Conservation (phyloP, 192 early-diverging fungal genomes). For the Rhizophagus clarus region DNA sequence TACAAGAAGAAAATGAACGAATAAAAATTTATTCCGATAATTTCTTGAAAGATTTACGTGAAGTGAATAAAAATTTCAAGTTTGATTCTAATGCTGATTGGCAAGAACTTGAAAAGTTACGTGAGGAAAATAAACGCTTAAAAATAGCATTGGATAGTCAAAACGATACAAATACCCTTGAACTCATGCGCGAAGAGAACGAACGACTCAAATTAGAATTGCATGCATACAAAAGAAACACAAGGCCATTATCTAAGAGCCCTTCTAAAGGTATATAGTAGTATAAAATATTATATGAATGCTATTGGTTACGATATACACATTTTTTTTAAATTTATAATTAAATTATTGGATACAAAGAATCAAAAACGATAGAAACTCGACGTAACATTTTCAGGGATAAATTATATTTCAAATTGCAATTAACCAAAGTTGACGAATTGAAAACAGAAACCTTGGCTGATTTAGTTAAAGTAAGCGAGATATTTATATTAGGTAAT, state of each 20-base stretch:
- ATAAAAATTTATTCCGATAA: too few species aligned
- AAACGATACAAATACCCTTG: neutral
- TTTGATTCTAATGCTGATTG: too few species aligned
- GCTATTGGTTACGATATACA: too few species aligned
- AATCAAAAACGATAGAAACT: neutral
- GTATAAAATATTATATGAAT: neutral
- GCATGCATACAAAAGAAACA: conserved; percentile 13
- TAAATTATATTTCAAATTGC: conserved; percentile 2
- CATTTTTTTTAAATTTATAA: too few species aligned
- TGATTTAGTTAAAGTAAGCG: neutral
- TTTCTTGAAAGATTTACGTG: too few species aligned
- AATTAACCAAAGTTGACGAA: conserved; percentile 7
- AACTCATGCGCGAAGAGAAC: neutral
- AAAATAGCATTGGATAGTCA: neutral
- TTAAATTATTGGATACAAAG: neutral
- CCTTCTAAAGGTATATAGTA: neutral
- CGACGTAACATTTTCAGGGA: neutral
- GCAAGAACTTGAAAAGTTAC: neutral
- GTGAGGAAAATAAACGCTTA: neutral
- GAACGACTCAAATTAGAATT: conserved; percentile 25
- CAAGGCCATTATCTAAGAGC: conserved; percentile 8
- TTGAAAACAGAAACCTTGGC: neutral
- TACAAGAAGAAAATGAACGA: too few species aligned
- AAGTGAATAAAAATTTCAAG: too few species aligned
- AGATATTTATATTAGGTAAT: neutral